Evolutionary conservation across 352 stramenopile species (phyloP), one percentile per base, ranked within the genome.

Genomic region (Phytophthora pinifolia): DNA sequence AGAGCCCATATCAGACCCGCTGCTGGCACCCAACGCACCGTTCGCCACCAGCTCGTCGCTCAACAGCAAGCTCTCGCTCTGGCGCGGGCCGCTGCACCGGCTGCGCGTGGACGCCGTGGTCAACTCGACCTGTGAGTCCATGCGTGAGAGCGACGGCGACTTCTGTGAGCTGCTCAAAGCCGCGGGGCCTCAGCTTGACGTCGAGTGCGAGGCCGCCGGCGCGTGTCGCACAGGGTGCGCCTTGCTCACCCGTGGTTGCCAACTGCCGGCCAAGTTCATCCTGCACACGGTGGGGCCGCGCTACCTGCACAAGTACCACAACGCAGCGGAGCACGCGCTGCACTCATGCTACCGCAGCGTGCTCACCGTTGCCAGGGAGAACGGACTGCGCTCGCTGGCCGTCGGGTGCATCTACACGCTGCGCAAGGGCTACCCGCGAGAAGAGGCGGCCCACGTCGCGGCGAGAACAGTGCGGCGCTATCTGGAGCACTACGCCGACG

Each of bases 241-340:
- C 9, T 76, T 92, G n/a, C 58, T 92, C 39, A 96, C 88, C 9
- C 72, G 79, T 18, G 88, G 84, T 7, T 96, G 83, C 46, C 59
- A 62, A 8, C 58, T 97, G 15, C 76, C 74, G 1, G 83, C 86
- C 36, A 72, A 69, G 45, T 88, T 77, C 50, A 72, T 91, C 31
- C 73, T 96, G 46, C 88, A 96, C 65, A 96, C 87, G 6, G 88
- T 95, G 43, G 84, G 78, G 14, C 88, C 88, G 7, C 70, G 82
- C n/a, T 97, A 96, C 70, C 73, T 87, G 41, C 49, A 63, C 43
- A 76, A 86, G 55, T 92, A 94, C 55, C 61, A 72, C 38, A 92
- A 79, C 38, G 88, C 81, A 12, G 83, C 86, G 10, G 84, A 96
- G 62, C 82, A 90, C 35, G 74, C 85, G 31, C 76, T 97, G 36